Percentiles rank a stretch among this genome's conserved stretches.
These are phyloP conservation scores for Tuctoria greenei DNA, from an alignment of 176 grass and related monocot genomes.

Conservation along the genomic window DNA sequence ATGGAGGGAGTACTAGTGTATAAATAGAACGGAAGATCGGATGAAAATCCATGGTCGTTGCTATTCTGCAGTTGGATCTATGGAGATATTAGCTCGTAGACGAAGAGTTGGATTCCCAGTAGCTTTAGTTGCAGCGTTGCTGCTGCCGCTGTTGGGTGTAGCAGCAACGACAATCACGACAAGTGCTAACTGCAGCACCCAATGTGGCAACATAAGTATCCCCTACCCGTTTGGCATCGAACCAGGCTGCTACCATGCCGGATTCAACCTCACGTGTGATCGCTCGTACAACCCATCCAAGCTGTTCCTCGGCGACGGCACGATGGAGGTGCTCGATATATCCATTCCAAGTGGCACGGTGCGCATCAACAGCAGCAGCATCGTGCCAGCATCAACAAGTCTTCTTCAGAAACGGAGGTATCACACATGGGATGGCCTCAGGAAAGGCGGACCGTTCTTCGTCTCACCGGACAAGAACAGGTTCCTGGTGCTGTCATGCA, in stretches of 20 bases:
- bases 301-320: conserved; percentile 46
- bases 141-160: neutral
- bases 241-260: conserved; percentile 34
- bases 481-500: conserved; percentile 40
- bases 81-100: too few relatives aligned
- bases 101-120: too few relatives aligned
- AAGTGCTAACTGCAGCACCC: neutral
- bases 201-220: conserved; percentile 49
- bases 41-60: too few relatives aligned
- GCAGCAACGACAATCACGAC: neutral
- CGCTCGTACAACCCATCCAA: conserved; percentile 27
- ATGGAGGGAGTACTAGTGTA: too few relatives aligned
- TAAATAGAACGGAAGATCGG: too few relatives aligned
- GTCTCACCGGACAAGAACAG: conserved; percentile 35
- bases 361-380: conserved; percentile 32
- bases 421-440: conserved; percentile 24
- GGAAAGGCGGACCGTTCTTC: neutral
- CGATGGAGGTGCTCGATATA: conserved; percentile 43
- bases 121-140: neutral
- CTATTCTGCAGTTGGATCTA: too few relatives aligned
- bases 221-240: conserved; percentile 57
- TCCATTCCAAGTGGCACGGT: conserved; percentile 8
- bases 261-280: conserved; percentile 59
- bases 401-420: neutral
- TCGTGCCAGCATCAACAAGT: neutral